phyloP scores from a whole-genome alignment of 805 yeast genomes.

The Wickerhamomyces subpelliculosus region DNA sequence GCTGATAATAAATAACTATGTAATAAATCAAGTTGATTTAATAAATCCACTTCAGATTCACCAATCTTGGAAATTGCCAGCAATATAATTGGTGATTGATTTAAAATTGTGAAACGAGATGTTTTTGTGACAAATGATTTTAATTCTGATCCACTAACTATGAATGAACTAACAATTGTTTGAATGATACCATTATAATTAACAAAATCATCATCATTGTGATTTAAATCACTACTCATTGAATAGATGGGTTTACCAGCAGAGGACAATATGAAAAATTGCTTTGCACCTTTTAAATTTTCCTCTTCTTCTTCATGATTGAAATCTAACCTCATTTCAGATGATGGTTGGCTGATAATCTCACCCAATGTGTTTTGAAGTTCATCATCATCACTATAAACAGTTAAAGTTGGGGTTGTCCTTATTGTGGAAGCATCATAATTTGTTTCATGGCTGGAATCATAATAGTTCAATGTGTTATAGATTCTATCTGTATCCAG shows the following conservation, averaged over 20 bases:
- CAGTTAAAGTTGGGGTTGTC: constrained; percentile 23
- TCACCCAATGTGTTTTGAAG: constrained; percentile 15
- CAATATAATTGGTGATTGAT: constrained; percentile 62
- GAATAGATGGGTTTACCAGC: constrained; percentile 91
- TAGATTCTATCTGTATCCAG: constrained; percentile 4
- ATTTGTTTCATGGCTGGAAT: background rate
- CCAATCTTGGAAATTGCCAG: constrained; percentile 58
- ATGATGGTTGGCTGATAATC: constrained; percentile 18
- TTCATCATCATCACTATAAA: constrained; percentile 20
- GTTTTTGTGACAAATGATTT: constrained; percentile 46
- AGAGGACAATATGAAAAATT: constrained; percentile 68
- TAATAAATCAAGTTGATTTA: constrained; percentile 61
- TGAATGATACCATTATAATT: constrained; percentile 78
- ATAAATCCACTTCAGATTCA: constrained; percentile 44
- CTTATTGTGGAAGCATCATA: constrained; percentile 13
- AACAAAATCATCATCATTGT: constrained; percentile 57
- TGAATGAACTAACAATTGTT: constrained; percentile 68
- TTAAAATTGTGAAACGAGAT: constrained; percentile 49
- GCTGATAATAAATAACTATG: constrained; percentile 79
- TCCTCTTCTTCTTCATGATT: constrained; percentile 10
- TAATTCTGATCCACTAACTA: constrained; percentile 32
- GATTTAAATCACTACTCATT: constrained; percentile 37
- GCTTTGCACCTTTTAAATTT: constrained; percentile 34
- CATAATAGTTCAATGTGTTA: constrained; percentile 2
- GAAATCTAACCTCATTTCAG: constrained; percentile 7